Conservation (phyloP, 257 asterid genomes). For the Thymus mandschuricus region DNA sequence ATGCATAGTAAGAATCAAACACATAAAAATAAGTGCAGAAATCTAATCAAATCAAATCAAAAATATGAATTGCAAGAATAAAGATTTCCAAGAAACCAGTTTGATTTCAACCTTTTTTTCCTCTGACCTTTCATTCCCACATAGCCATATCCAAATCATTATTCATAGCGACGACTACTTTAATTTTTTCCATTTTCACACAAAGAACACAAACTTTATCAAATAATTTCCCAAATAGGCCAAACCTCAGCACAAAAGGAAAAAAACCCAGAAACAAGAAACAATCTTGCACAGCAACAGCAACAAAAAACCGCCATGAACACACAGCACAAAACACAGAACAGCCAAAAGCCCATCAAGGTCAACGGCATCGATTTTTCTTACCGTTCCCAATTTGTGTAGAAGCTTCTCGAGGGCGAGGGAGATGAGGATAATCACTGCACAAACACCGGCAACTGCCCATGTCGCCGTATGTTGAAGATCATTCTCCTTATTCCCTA, state of each 20-base stretch:
- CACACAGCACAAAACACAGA: neutral
- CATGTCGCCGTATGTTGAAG: slow-evolving; percentile 88
- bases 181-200: neutral
- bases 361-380: slow-evolving; percentile 1
- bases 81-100: no score
- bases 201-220: slow-evolving; percentile 14
- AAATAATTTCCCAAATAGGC: slow-evolving; percentile 21
- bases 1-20: neutral
- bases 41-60: no score
- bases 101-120: no score
- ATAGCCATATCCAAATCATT: slow-evolving; percentile 2
- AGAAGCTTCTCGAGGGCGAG: slow-evolving; percentile 71
- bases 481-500: slow-evolving; percentile 36
- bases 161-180: slow-evolving; percentile 16
- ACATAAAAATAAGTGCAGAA: neutral
- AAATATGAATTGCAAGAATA: neutral
- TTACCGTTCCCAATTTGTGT: slow-evolving; percentile 78
- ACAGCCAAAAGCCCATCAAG: neutral
- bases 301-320: neutral
- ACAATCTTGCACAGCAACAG: neutral
- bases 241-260: slow-evolving; percentile 3
- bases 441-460: slow-evolving; percentile 92
- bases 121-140: no score
- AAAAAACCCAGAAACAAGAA: slow-evolving; percentile 4
- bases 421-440: slow-evolving; percentile 72